These are phyloP conservation scores for Rosa persica DNA, from an alignment of 306 rosid genomes.

Conservation along the genomic window DNA sequence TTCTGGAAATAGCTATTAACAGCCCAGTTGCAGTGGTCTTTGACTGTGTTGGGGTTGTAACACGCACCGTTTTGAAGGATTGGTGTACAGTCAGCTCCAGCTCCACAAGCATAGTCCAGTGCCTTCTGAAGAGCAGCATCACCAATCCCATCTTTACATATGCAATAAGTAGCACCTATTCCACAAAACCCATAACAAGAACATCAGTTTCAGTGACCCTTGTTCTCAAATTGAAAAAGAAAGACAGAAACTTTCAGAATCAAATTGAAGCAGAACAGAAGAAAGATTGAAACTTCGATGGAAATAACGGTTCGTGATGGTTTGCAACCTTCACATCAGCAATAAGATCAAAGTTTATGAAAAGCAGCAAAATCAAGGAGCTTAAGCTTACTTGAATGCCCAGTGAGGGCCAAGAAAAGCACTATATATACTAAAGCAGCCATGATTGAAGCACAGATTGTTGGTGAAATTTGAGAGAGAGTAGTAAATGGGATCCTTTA, in stretches of 20 bases:
- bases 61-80: slow-evolving; percentile 70
- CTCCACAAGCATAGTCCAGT: slow-evolving; percentile 95
- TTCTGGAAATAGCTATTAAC: slow-evolving; percentile 87
- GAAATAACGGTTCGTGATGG: not conserved
- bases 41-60: slow-evolving; percentile 75
- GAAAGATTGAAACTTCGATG: not conserved
- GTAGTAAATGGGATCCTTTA: slow-evolving; percentile 11
- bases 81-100: slow-evolving; percentile 84
- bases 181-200: not conserved
- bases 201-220: slow-evolving; percentile 8
- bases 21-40: slow-evolving; percentile 88
- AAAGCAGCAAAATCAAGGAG: slow-evolving; percentile 6
- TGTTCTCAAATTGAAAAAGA: slow-evolving; percentile 3
- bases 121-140: slow-evolving; percentile 73
- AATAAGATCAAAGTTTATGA: slow-evolving; percentile 5
- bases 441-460: slow-evolving; percentile 47
- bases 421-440: slow-evolving; percentile 47
- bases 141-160: slow-evolving; percentile 75
- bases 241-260: not conserved
- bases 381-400: slow-evolving; percentile 84
- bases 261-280: not conserved
- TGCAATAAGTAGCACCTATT: slow-evolving; percentile 70
- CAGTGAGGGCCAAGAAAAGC: slow-evolving; percentile 55
- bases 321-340: slow-evolving; percentile 1
- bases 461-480: slow-evolving; percentile 1